A percentile compares a stretch with the other conserved stretches of the same genome.
These are phyloP conservation scores for Dalbergia oliveri DNA, from an alignment of 306 rosid species.

Conservation along the genomic window DNA sequence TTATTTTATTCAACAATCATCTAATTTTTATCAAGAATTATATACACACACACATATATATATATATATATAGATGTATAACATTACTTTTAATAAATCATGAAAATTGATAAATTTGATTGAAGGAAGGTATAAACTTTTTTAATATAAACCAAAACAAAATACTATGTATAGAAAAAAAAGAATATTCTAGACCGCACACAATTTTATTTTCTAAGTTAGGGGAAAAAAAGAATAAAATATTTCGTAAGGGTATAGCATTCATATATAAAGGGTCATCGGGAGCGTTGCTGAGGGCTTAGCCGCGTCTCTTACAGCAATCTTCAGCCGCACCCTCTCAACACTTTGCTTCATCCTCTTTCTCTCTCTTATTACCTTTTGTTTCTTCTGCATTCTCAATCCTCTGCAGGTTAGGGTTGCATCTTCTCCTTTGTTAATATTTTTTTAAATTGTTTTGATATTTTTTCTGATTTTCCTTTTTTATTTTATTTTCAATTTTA, in stretches of 20 bases:
- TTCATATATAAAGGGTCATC: neutral
- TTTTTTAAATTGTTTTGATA: no score
- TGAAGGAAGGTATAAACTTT: no score
- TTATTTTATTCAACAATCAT: no score
- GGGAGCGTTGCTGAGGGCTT: neutral
- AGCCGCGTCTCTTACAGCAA: neutral
- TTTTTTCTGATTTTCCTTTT: neutral
- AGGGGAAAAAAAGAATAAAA: neutral
- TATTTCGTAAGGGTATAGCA: neutral
- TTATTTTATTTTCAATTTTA: neutral
- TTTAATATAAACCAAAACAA: no score
- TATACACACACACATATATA: no score
- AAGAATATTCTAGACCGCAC: neutral
- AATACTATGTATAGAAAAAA: no score
- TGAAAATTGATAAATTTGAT: no score
- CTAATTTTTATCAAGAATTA: no score
- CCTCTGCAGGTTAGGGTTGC: slow-evolving; percentile 39
- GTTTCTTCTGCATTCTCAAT: neutral
- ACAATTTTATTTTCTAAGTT: no score
- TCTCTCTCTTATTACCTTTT: neutral
- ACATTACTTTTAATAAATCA: no score
- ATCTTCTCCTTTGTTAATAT: neutral
- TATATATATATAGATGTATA: no score
- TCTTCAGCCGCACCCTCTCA: slow-evolving; percentile 25
- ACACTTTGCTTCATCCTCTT: neutral